Percentiles rank a stretch among this genome's conserved stretches.
These are phyloP conservation scores for Trichomonascus vanleenenianus DNA, from an alignment of 805 yeast species.

Conservation along the genomic window DNA sequence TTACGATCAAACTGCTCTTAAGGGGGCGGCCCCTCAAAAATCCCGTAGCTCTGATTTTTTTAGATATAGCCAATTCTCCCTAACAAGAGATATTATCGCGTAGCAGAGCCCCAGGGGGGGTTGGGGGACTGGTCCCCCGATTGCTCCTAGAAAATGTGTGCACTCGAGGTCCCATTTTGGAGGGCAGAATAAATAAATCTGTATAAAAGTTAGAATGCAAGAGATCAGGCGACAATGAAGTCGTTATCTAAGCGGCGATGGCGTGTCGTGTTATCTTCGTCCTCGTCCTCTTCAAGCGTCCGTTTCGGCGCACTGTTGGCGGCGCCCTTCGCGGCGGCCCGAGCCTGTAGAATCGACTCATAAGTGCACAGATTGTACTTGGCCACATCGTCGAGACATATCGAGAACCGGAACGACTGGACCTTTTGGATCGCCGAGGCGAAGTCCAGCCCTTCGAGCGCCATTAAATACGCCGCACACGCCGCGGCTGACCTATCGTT, in stretches of 20 bases:
- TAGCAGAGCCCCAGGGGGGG: too few relatives aligned
- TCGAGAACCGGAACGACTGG: constrained; percentile 24
- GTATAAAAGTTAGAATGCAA: background rate
- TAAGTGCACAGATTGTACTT: constrained; percentile 20
- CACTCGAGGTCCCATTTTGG: too few relatives aligned
- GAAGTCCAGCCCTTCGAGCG: constrained; percentile 13
- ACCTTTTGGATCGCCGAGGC: constrained; percentile 25
- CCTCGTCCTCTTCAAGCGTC: constrained; percentile 7
- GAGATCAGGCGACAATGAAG: background rate
- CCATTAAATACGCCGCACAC: constrained; percentile 25
- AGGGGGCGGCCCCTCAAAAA: too few relatives aligned
- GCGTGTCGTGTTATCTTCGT: constrained; percentile 2
- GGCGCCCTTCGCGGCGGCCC: background rate
- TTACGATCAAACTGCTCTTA: too few relatives aligned
- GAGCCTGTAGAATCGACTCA: constrained; percentile 11
- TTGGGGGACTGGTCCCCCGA: too few relatives aligned
- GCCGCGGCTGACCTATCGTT: constrained; percentile 27
- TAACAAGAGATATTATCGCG: too few relatives aligned
- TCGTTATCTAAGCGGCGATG: background rate
- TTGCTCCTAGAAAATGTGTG: too few relatives aligned
- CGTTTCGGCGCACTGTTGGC: constrained; percentile 6
- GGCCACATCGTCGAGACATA: constrained; percentile 20
- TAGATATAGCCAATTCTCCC: too few relatives aligned
- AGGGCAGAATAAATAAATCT: background rate
- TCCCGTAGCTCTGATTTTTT: too few relatives aligned